phyloP scores from a whole-genome alignment of 2,329 filamentous ascomycete species.

The Cercospora sp. region DNA sequence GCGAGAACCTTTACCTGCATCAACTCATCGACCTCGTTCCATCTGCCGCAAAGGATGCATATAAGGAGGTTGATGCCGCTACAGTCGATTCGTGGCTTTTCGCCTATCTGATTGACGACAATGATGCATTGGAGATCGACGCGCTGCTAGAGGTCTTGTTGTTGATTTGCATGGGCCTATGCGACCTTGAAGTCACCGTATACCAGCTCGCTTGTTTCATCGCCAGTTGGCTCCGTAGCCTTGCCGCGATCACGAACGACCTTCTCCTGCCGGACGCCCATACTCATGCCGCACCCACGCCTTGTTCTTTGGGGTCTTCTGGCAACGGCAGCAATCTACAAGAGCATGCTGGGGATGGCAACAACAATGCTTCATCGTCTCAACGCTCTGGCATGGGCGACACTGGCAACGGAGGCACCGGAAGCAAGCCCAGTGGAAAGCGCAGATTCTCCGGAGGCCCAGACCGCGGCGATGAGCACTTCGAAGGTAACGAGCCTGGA shows the following conservation, averaged over 20 bases:
- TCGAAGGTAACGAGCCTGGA: not conserved
- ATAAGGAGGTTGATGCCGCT: not conserved
- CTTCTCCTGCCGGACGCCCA: not conserved
- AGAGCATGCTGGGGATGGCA: not conserved
- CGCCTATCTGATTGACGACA: not conserved
- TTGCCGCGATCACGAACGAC: not conserved
- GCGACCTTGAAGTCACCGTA: not conserved
- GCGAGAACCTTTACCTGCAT: not conserved
- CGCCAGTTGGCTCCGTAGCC: not conserved
- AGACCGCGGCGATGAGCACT: not conserved
- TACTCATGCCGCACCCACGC: not conserved
- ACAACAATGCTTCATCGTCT: not conserved
- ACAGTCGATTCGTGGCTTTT: not conserved
- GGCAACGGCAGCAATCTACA: not conserved
- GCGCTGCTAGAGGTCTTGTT: not conserved
- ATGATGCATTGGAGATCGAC: not conserved
- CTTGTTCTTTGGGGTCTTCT: not conserved
- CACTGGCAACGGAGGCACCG: not conserved
- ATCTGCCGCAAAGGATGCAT: not conserved
- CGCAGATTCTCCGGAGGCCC: not conserved
- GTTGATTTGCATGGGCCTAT: not conserved
- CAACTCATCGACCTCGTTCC: not conserved
- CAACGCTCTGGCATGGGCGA: not conserved
- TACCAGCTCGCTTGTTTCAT: not conserved
- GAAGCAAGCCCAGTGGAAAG: not conserved